Conservation (phyloP, 2,329 filamentous ascomycete species). For the Fusarium pseudoanthophilum region DNA sequence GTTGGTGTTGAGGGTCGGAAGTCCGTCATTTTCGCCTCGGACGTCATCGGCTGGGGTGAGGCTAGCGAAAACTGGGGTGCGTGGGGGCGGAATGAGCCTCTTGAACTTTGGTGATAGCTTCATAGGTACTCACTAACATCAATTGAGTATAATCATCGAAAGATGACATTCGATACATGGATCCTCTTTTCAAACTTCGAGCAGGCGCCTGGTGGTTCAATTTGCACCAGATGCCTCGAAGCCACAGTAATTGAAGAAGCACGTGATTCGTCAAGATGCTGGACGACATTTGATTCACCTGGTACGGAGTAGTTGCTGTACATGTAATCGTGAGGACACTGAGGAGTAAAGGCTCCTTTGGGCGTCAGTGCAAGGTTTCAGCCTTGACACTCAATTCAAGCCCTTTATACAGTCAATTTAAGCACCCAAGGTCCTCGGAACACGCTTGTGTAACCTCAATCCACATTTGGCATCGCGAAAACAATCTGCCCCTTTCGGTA, state of each 20-base stretch:
- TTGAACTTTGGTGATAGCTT: not conserved
- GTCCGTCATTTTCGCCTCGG: constrained; percentile 45
- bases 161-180: not conserved
- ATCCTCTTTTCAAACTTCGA: not conserved
- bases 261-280: not conserved
- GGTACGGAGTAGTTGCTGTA: too few relatives aligned
- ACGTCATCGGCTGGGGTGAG: constrained; percentile 47
- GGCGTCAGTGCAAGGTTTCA: too few relatives aligned
- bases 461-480: not conserved
- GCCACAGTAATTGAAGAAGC: not conserved
- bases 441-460: not conserved
- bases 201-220: rapidly evolving
- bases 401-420: too few relatives aligned
- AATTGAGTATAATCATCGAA: not conserved
- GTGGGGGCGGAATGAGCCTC: not conserved
- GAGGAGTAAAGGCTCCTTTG: too few relatives aligned
- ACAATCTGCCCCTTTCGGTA: constrained; percentile 15
- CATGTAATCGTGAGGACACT: too few relatives aligned
- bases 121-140: not conserved
- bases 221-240: not conserved
- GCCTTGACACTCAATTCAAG: too few relatives aligned
- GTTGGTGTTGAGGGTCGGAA: constrained; percentile 42
- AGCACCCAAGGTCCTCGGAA: not conserved
- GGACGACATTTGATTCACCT: too few relatives aligned
- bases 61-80: not conserved